Evolutionary conservation across 805 yeast genomes (phyloP).

Genomic region (Cyberlindnera euphorbiiphila): DNA sequence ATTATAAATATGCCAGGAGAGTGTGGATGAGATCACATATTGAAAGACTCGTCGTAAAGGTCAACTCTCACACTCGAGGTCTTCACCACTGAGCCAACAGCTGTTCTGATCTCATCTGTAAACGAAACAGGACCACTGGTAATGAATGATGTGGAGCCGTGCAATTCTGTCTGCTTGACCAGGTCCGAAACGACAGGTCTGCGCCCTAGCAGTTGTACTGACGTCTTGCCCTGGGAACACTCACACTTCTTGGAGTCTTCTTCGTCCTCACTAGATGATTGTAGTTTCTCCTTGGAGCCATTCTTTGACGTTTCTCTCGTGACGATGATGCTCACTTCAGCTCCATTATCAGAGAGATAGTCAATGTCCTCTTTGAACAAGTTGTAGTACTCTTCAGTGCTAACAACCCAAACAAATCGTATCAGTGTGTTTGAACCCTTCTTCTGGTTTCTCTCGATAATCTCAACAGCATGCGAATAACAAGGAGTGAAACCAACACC

Average conservation of each 20-base stretch:
- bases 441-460: slow-evolving; percentile 19
- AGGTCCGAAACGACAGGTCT: slow-evolving; percentile 17
- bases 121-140: slow-evolving; percentile 63
- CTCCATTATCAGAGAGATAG: slow-evolving; percentile 29
- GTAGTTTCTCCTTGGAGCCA: background rate
- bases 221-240: slow-evolving; percentile 2
- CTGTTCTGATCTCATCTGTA: slow-evolving; percentile 51
- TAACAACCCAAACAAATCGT: slow-evolving; percentile 62
- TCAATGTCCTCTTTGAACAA: slow-evolving; percentile 47
- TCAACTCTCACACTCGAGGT: slow-evolving; percentile 28
- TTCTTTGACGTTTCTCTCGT: slow-evolving; percentile 14
- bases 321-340: slow-evolving; percentile 15
- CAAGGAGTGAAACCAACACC: slow-evolving; percentile 53
- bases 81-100: slow-evolving; percentile 40
- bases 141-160: slow-evolving; percentile 44
- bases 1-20: too few species aligned
- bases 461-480: slow-evolving; percentile 37
- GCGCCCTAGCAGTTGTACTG: slow-evolving; percentile 4
- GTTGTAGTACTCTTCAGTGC: slow-evolving; percentile 43
- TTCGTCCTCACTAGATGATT: background rate
- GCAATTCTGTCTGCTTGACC: slow-evolving; percentile 21
- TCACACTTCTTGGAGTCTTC: background rate
- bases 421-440: slow-evolving; percentile 24
- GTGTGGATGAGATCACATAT: slow-evolving; percentile 10
- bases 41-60: slow-evolving; percentile 31